These are phyloP conservation scores for Sisymbrium altissimum DNA, from an alignment of 345 rosid genomes.

Conservation along the genomic window DNA sequence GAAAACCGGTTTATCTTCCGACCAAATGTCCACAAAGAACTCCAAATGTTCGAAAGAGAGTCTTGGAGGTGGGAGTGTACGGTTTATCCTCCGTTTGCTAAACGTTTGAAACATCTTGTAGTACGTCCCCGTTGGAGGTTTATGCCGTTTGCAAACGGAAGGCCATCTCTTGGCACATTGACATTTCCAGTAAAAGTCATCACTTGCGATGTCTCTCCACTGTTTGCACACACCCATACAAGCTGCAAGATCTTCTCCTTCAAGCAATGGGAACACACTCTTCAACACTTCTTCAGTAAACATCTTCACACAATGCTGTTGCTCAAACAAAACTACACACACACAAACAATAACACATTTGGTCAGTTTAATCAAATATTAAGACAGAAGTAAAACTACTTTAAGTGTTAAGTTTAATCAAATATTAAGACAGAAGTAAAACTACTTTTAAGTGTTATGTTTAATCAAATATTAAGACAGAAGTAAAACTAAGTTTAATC, in stretches of 20 bases:
- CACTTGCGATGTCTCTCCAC: slow-evolving; percentile 74
- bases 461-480: neutral
- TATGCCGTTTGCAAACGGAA: slow-evolving; percentile 68
- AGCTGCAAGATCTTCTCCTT: slow-evolving; percentile 68
- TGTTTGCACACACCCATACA: slow-evolving; percentile 79
- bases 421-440: neutral
- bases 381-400: no score
- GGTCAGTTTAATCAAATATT: neutral
- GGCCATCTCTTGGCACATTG: slow-evolving; percentile 90
- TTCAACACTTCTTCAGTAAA: slow-evolving; percentile 62
- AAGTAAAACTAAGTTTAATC: no score
- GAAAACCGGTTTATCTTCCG: slow-evolving; percentile 60
- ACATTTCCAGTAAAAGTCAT: slow-evolving; percentile 95
- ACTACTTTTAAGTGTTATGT: no score
- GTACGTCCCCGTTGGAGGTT: slow-evolving; percentile 62
- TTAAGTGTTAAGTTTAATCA: no score
- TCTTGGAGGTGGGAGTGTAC: slow-evolving; percentile 62
- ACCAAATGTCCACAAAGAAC: slow-evolving; percentile 86
- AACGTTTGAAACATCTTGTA: slow-evolving; percentile 65
- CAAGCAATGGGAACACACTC: slow-evolving; percentile 75
- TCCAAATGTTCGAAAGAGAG: slow-evolving; percentile 74
- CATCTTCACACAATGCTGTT: slow-evolving; percentile 39
- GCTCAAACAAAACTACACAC: neutral
- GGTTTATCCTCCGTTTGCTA: slow-evolving; percentile 47
- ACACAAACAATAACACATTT: neutral